A percentile compares a stretch with the other conserved stretches of the same genome.
Evolutionary conservation across 768 basidiomycete genomes (phyloP).

Genomic region (Hericium erinaceus): DNA sequence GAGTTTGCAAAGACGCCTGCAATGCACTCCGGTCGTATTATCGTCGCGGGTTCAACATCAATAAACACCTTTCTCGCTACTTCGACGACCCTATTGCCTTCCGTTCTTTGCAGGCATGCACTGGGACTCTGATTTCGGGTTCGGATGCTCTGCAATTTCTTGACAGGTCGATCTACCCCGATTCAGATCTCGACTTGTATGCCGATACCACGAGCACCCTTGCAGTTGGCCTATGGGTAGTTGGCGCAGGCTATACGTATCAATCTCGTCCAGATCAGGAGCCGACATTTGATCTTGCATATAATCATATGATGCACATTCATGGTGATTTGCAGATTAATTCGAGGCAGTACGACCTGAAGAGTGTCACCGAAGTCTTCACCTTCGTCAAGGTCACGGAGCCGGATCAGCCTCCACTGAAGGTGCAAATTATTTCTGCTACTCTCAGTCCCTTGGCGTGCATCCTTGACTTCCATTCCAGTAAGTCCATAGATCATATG

Average conservation of each 20-base stretch:
- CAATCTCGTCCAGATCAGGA: constrained; percentile 15
- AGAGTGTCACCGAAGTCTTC: too few species aligned
- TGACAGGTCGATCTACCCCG: constrained; percentile 32
- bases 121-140: constrained; percentile 43
- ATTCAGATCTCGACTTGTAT: constrained; percentile 46
- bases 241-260: constrained; percentile 24
- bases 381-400: too few species aligned
- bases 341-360: too few species aligned
- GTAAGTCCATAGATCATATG: background rate
- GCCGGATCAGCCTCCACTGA: too few species aligned
- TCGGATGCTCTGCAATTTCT: constrained; percentile 46
- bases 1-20: constrained; percentile 7
- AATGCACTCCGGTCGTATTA: constrained; percentile 15
- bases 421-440: too few species aligned
- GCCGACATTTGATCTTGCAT: background rate
- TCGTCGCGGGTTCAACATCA: constrained; percentile 25
- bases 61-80: constrained; percentile 25
- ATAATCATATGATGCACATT: too few species aligned
- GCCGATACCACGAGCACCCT: constrained; percentile 22
- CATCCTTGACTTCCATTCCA: too few species aligned
- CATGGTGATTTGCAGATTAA: too few species aligned
- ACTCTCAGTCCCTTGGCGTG: too few species aligned
- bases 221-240: constrained; percentile 29
- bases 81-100: constrained; percentile 30
- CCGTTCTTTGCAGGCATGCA: constrained; percentile 33